Percentiles rank a stretch among this genome's conserved stretches.
Evolutionary conservation across 106 monocot species (phyloP).

Genomic region (Dioscorea alata): DNA sequence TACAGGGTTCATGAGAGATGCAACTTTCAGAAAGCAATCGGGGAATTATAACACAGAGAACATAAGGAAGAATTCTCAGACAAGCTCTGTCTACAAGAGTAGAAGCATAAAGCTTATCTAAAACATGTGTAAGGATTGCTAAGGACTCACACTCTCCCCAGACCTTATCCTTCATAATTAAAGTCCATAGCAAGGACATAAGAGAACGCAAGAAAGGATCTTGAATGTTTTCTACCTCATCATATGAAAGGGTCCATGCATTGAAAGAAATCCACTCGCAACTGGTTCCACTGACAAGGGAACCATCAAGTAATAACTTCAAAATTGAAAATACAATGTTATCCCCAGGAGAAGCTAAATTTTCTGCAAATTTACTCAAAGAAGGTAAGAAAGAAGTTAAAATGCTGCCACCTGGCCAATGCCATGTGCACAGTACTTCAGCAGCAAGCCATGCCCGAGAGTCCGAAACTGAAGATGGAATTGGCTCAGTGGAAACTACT

Average conservation of each 20-base stretch:
- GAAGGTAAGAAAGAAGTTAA: conserved; percentile 54
- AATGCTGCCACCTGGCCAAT: conserved; percentile 56
- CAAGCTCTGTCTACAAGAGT: conserved; percentile 37
- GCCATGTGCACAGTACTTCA: conserved; percentile 90
- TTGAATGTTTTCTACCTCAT: conserved; percentile 64
- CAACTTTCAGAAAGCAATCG: conserved; percentile 23
- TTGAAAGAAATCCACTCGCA: conserved; percentile 43
- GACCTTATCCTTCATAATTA: conserved; percentile 39
- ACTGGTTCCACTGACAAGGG: conserved; percentile 28
- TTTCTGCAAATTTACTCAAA: conserved; percentile 47
- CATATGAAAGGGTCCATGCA: conserved; percentile 59
- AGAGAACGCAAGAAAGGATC: conserved; percentile 75
- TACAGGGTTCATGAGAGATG: conserved; percentile 22
- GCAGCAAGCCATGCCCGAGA: conserved; percentile 87
- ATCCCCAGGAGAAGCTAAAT: conserved; percentile 9
- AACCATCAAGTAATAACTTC: conserved; percentile 58
- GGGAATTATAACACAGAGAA: conserved; percentile 48
- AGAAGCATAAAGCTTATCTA: conserved; percentile 41
- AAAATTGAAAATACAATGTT: conserved; percentile 34
- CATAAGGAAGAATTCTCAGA: conserved; percentile 74
- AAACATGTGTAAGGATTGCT: conserved; percentile 45
- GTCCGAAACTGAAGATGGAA: conserved; percentile 12
- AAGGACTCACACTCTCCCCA: conserved; percentile 52
- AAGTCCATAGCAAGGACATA: conserved; percentile 35
- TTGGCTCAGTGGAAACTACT: conserved; percentile 10